phyloP scores from a whole-genome alignment of 2,329 filamentous ascomycete genomes.

The Clarireedia sp. region DNA sequence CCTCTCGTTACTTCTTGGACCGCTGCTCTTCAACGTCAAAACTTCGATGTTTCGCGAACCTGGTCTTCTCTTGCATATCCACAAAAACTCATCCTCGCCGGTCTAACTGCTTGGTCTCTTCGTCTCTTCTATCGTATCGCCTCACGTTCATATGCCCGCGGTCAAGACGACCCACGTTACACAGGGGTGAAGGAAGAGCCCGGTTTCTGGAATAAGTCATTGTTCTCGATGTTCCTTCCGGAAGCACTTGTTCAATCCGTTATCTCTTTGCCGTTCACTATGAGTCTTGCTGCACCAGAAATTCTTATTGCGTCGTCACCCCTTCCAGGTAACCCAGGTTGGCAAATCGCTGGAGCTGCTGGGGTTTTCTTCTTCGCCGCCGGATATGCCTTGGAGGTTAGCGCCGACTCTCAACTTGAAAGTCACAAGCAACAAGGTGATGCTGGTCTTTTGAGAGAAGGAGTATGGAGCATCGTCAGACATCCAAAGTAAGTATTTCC shows the following conservation, averaged over 20 bases:
- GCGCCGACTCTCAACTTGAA: constrained; percentile 12
- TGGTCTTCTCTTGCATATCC: constrained; percentile 8
- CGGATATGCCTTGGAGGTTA: constrained; percentile 11
- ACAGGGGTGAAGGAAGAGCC: neutral
- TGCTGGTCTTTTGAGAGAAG: constrained; percentile 2
- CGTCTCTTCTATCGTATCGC: constrained; percentile 9
- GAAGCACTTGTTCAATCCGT: constrained; percentile 12
- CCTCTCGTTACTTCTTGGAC: constrained; percentile 12
- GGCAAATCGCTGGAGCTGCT: constrained; percentile 5
- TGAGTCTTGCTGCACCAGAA: constrained; percentile 3
- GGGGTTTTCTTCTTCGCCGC: constrained; percentile 9
- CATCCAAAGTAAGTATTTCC: constrained; percentile 13
- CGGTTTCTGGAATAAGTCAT: constrained; percentile 10
- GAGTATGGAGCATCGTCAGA: constrained; percentile 14
- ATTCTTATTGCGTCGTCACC: neutral
- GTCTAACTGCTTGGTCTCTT: constrained; percentile 10
- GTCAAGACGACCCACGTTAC: constrained; percentile 12
- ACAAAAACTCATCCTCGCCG: constrained; percentile 10
- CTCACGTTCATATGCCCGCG: constrained; percentile 6
- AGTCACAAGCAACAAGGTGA: neutral
- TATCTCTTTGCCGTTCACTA: constrained; percentile 10
- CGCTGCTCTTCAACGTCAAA: constrained; percentile 8
- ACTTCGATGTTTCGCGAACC: constrained; percentile 6
- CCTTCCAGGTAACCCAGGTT: constrained; percentile 3
- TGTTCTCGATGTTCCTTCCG: constrained; percentile 9